These are phyloP conservation scores for Biscogniauxia marginata DNA, from an alignment of 2,329 filamentous ascomycete genomes.

Conservation along the genomic window DNA sequence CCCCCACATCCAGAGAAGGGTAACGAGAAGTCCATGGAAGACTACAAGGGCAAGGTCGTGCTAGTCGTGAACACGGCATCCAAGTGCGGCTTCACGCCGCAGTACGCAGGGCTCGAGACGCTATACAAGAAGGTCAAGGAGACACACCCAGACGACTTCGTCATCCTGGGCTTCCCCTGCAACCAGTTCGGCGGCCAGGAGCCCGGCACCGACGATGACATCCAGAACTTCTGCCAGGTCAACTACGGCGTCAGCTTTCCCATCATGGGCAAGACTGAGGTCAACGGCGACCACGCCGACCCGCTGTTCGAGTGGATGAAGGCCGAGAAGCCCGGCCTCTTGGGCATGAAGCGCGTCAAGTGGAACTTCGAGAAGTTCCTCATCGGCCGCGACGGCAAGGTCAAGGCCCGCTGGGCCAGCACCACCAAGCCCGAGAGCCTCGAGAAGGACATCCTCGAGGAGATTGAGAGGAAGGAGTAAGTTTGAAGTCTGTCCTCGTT, in stretches of 20 bases:
- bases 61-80: slow-evolving; percentile 97
- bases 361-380: slow-evolving; percentile 99
- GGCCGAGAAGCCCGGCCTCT: slow-evolving; percentile 71
- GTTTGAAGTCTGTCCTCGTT: no score
- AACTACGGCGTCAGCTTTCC: slow-evolving; percentile 96
- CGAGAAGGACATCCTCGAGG: slow-evolving; percentile 72
- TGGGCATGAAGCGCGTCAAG: slow-evolving; percentile 90
- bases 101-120: slow-evolving; percentile 87
- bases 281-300: slow-evolving; percentile 81
- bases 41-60: slow-evolving; percentile 88
- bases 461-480: slow-evolving; percentile 58
- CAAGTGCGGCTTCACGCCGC: slow-evolving; percentile 98
- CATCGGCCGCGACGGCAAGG: slow-evolving; percentile 79
- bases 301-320: slow-evolving; percentile 80
- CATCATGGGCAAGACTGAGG: slow-evolving; percentile 86
- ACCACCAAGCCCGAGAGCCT: slow-evolving; percentile 81
- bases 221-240: slow-evolving; percentile 81
- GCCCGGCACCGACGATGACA: slow-evolving; percentile 77
- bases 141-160: slow-evolving; percentile 72
- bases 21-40: slow-evolving; percentile 63
- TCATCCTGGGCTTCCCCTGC: slow-evolving; percentile 93
- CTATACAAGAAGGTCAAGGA: slow-evolving; percentile 77
- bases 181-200: slow-evolving; percentile 96
- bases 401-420: slow-evolving; percentile 84
- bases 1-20: slow-evolving; percentile 61